Conservation (phyloP, 108 stramenopile species). For the Schizochytrium sp. region DNA sequence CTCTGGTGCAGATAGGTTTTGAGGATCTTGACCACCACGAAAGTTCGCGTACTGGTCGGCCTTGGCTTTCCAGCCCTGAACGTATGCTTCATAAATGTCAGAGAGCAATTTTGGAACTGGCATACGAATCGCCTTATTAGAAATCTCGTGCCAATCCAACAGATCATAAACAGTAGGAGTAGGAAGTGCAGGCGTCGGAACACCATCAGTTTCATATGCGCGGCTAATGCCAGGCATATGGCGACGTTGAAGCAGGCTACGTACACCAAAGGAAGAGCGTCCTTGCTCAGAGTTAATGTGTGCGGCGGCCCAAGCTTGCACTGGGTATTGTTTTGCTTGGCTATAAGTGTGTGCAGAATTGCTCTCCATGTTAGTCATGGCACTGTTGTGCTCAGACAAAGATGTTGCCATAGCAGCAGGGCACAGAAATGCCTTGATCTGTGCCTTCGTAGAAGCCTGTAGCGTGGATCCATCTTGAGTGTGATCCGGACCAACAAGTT, state of each 20-base stretch:
- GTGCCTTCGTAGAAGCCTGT: conserved; percentile 26
- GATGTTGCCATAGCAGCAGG: conserved; percentile 16
- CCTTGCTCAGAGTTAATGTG: conserved; percentile 52
- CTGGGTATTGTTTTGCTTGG: conserved; percentile 8
- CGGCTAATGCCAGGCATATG: conserved; percentile 23
- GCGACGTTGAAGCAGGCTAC: neutral
- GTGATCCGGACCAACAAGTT: neutral
- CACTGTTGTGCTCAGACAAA: conserved; percentile 47
- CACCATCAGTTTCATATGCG: conserved; percentile 29
- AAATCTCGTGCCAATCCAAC: conserved; percentile 11
- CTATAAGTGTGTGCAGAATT: conserved; percentile 23
- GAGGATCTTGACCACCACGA: neutral
- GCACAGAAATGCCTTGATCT: conserved; percentile 31
- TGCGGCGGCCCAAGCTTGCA: conserved; percentile 12
- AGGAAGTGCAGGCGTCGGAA: neutral
- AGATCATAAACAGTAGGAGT: conserved; percentile 7
- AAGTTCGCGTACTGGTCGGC: neutral
- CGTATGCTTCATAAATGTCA: neutral
- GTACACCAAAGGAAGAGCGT: conserved; percentile 2
- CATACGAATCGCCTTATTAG: neutral
- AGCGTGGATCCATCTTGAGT: conserved; percentile 11
- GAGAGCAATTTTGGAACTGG: conserved; percentile 28
- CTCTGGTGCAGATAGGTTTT: neutral
- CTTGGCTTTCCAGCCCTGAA: conserved; percentile 7
- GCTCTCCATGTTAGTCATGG: conserved; percentile 44